Percentiles rank a stretch among this genome's conserved stretches.
Conservation (phyloP, 345 rosid species). For the Schrenkiella parvula region DNA sequence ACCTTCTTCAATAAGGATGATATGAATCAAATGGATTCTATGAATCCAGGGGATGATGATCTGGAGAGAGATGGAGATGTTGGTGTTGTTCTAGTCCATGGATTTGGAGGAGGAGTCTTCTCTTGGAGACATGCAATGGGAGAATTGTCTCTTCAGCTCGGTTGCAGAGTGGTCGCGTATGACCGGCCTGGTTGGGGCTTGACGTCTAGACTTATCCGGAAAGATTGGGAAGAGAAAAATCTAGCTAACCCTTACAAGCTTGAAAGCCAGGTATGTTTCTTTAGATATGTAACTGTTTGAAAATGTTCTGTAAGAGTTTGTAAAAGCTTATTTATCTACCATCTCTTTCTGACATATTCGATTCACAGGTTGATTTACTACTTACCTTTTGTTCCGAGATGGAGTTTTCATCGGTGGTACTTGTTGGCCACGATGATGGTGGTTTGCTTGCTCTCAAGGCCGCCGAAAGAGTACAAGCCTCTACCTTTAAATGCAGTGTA, state of each 20-base stretch:
- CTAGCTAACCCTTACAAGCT: slow-evolving; percentile 77
- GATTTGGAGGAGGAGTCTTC: slow-evolving; percentile 96
- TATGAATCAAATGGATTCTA: slow-evolving; percentile 25
- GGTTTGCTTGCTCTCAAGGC: slow-evolving; percentile 87
- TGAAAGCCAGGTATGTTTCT: slow-evolving; percentile 56
- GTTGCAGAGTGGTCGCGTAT: slow-evolving; percentile 73
- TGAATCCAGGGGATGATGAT: slow-evolving; percentile 28
- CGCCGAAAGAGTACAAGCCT: slow-evolving; percentile 50
- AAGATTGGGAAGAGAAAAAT: slow-evolving; percentile 74
- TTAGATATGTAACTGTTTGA: too few relatives aligned
- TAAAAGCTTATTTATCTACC: not conserved
- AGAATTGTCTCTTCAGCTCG: slow-evolving; percentile 56
- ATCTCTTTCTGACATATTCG: slow-evolving; percentile 9
- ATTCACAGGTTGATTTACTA: slow-evolving; percentile 69
- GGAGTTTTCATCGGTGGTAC: slow-evolving; percentile 86
- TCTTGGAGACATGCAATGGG: slow-evolving; percentile 96
- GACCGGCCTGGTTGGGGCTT: slow-evolving; percentile 99
- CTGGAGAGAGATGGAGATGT: slow-evolving; percentile 42
- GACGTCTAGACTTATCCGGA: slow-evolving; percentile 59
- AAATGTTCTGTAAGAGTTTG: too few relatives aligned
- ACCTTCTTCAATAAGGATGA: slow-evolving; percentile 42
- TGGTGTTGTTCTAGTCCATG: slow-evolving; percentile 78
- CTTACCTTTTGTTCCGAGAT: slow-evolving; percentile 82
- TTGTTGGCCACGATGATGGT: slow-evolving; percentile 93
- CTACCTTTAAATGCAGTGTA: slow-evolving; percentile 53